phyloP scores from a whole-genome alignment of 2,329 filamentous ascomycete genomes.

The Claviceps sp. region DNA sequence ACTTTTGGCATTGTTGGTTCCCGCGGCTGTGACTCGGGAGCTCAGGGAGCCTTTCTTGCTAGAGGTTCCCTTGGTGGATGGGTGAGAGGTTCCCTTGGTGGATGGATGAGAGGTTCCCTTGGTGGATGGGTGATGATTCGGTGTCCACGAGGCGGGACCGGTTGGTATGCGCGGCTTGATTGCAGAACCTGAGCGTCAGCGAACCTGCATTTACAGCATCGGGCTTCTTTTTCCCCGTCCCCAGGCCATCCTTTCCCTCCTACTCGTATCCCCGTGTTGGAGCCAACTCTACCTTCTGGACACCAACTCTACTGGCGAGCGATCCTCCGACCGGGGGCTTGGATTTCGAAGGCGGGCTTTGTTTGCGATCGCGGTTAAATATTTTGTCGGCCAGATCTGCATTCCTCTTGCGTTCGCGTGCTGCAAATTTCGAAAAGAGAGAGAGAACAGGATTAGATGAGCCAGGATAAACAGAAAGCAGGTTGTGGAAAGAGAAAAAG shows the following conservation, averaged over 20 bases:
- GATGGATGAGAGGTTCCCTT: constrained; percentile 13
- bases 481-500: neutral
- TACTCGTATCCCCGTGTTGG: neutral
- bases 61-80: constrained; percentile 22
- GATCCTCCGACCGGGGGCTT: constrained; percentile 37
- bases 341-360: constrained; percentile 39
- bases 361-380: constrained; percentile 47
- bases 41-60: constrained; percentile 26
- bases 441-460: neutral
- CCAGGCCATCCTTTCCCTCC: neutral
- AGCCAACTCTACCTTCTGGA: constrained; percentile 47
- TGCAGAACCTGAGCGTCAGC: neutral
- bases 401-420: constrained; percentile 57
- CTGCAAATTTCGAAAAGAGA: constrained; percentile 19
- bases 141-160: constrained; percentile 47
- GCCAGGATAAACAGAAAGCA: neutral
- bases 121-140: constrained; percentile 48
- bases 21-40: constrained; percentile 30
- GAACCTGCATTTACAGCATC: neutral
- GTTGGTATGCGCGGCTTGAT: neutral
- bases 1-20: constrained; percentile 10
- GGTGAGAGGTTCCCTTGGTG: constrained; percentile 28
- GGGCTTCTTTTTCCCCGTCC: neutral
- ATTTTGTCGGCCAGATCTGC: constrained; percentile 60
- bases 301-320: constrained; percentile 58